Evolutionary conservation across 306 rosid species (phyloP).

Genomic region (Senna tora): DNA sequence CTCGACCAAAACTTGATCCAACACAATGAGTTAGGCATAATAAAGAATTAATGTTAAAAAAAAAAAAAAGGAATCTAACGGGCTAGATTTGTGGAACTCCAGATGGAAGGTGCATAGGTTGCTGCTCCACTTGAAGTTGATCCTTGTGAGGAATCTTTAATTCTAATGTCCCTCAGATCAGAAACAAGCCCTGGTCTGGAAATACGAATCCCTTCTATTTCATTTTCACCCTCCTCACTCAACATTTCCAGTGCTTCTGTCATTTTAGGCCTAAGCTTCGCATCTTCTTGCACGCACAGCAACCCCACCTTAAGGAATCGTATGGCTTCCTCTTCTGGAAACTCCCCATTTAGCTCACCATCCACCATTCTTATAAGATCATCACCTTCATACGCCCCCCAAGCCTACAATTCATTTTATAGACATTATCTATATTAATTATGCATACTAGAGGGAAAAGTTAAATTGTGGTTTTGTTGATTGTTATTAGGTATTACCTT

Average conservation of each 20-base stretch:
- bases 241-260: conserved; percentile 55
- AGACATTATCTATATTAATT: neutral
- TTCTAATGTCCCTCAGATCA: conserved; percentile 74
- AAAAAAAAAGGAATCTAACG: conserved; percentile 35
- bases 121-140: conserved; percentile 40
- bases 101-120: conserved; percentile 35
- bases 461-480: too few species aligned
- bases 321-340: conserved; percentile 52
- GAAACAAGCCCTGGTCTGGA: conserved; percentile 72
- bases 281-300: conserved; percentile 81
- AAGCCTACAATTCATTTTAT: conserved; percentile 59
- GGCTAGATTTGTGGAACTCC: conserved; percentile 44
- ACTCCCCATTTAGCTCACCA: conserved; percentile 50
- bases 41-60: neutral
- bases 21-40: too few species aligned
- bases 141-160: conserved; percentile 45
- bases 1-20: too few species aligned
- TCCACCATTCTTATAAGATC: conserved; percentile 59
- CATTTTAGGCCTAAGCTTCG: conserved; percentile 72
- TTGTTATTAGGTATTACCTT: conserved; percentile 76
- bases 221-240: conserved; percentile 31
- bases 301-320: conserved; percentile 77
- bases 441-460: neutral
- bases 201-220: conserved; percentile 49
- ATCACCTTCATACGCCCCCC: conserved; percentile 60